phyloP scores from a whole-genome alignment of 306 rosid genomes.

The Boehmeria nivea region DNA sequence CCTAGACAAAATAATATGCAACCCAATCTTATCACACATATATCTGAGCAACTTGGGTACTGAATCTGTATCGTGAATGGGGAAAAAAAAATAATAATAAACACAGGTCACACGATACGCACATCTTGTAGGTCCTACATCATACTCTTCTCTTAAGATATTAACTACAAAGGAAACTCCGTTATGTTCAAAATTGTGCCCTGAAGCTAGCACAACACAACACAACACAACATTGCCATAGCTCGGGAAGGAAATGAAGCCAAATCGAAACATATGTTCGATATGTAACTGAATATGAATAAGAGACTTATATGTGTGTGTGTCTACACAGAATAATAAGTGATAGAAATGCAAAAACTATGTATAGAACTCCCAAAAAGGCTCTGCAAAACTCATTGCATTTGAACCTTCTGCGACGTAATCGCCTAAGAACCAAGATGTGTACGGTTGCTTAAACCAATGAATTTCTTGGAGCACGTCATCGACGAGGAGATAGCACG shows the following conservation, averaged over 20 bases:
- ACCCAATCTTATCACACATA: too few species aligned
- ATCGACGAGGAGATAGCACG: slow-evolving; percentile 57
- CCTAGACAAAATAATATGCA: background rate
- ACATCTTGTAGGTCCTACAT: background rate
- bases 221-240: background rate
- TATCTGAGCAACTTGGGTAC: too few species aligned
- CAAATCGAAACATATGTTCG: background rate
- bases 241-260: background rate
- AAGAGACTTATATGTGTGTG: background rate
- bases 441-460: slow-evolving; percentile 78
- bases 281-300: background rate
- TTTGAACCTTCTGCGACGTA: slow-evolving; percentile 62
- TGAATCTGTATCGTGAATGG: background rate
- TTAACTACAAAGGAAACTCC: too few species aligned
- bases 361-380: background rate
- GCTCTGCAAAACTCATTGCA: too few species aligned
- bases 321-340: background rate
- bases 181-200: background rate
- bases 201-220: background rate
- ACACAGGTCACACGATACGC: background rate
- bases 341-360: background rate
- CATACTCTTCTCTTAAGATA: too few species aligned
- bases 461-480: slow-evolving; percentile 75
- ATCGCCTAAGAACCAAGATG: slow-evolving; percentile 95
- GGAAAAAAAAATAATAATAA: too few species aligned